Base-by-base conservation (phyloP, 805 yeast species). In the Candida incommunis region DNA sequence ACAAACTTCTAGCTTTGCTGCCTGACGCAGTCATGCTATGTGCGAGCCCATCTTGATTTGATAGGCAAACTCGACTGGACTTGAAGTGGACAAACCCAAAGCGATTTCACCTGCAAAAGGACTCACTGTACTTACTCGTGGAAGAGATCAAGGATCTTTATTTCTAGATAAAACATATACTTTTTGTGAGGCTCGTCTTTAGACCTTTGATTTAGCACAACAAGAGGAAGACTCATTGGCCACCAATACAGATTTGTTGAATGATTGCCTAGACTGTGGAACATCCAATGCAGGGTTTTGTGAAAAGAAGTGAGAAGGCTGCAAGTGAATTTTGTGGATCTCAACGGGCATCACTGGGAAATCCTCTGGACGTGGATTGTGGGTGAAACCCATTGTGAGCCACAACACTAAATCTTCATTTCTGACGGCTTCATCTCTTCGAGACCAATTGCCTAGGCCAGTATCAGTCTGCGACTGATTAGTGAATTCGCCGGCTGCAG, bases 281-380 rank as follows among this genome's bases (percentile, higher is more conserved):
- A 82, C 67, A 57, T 82, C 87, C 58, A 83, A 67, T 35, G 83
- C 87, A 20, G 94, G 94, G 65, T 83, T 83, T 61, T 69, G 78
- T 54, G 77, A 79, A 59, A 81, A 82, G 75, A 82, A 82, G 43
- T 83, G 82, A 54, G 73, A 67, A 42, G 94, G 94, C 41, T 71
- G 70, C 45, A 82, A 70, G 46, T 74, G 70, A 54, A 82, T 77
- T 50, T 68, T 72, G 66, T 81, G 77, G 51, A 75, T 76, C 66
- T 82, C 92, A 49, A 80, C 81, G 24, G 92, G 87, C 94, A 82
- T 82, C 41, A 82, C 87, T 43, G 92, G 92, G 80, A 82, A 82
- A 64, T 82, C 90, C 68, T 82, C 94, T 29, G 80, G 76, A 53
- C 83, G 74, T 55, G 90, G 90, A 56, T 81, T 74, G 61, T 82